Evolutionary conservation across 805 yeast species (phyloP), one percentile per base, ranked within the genome.

Genomic region (Starmera quercuum): DNA sequence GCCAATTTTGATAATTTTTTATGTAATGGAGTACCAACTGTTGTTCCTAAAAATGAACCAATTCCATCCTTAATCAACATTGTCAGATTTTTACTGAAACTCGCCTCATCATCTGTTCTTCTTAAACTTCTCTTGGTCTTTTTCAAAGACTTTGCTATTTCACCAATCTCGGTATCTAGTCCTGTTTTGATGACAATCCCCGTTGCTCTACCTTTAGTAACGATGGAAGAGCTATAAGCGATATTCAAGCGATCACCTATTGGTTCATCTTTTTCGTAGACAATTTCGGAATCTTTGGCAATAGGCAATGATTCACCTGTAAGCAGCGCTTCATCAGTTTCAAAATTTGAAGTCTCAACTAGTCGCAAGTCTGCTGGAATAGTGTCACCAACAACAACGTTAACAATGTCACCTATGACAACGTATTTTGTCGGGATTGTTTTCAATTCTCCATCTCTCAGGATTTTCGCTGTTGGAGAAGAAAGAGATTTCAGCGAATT

Each of bases 1-100:
- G 95, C 95, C 34, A 86, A 64, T 67, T 80, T 75, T 1, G 95
- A 75, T 35, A 86, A 66, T 46, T 75, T 75, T 41, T 83, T 68
- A 42, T 81, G 88, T 42, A 85, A 66, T 2, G 95, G 95, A 3
- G 95, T 86, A 23, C 95, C 95, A 12, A 68, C 75, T 24, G 71
- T 73, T 20, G 79, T 72, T 33, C 95, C 95, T 43, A 86, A 66
- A 44, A 86, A 72, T 26, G 78, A 72, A 24, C 86, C 86, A 33
- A 73, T 48, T 26, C 73, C 62, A 45, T 79, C 77, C 37, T 66
- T 68, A 25, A 66, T 38, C 5, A 86, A 66, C 11, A 41, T 36
- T 35, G 42, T 44, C 6, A 44, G 16, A 31, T 56, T 80, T 25
- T 57, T 51, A 30, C 49, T 49, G 6, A 76, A 61, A 15, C 63